phyloP scores from a whole-genome alignment of 768 basidiomycete species.

The Russula virescens region DNA sequence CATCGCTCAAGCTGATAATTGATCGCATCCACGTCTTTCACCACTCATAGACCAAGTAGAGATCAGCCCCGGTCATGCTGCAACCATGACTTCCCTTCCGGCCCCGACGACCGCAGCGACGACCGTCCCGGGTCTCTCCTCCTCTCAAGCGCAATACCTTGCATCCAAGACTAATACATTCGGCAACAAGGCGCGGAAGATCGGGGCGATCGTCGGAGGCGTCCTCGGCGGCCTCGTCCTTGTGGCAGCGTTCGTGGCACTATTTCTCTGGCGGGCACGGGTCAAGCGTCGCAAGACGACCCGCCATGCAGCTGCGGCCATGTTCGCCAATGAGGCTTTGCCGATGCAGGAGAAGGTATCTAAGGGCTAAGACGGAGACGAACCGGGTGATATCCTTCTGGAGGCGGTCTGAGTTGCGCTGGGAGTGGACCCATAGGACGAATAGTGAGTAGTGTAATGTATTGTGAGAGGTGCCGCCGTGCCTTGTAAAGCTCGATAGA shows the following conservation, averaged over 20 bases:
- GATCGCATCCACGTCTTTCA: too few relatives aligned
- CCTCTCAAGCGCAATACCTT: background rate
- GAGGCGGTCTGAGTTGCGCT: too few relatives aligned
- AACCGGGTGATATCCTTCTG: too few relatives aligned
- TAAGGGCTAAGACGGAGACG: background rate
- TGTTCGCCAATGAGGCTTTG: background rate
- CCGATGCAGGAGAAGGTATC: constrained; percentile 4
- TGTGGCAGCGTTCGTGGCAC: background rate
- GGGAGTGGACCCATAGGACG: too few relatives aligned
- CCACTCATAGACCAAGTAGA: background rate
- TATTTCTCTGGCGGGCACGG: constrained; percentile 9
- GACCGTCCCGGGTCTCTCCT: background rate
- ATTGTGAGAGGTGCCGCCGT: too few relatives aligned
- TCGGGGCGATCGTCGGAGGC: background rate
- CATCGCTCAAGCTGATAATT: too few relatives aligned
- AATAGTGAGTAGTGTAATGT: too few relatives aligned
- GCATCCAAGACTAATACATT: too few relatives aligned
- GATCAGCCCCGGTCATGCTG: background rate
- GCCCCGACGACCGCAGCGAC: background rate
- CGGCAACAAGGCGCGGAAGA: background rate
- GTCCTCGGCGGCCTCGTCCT: background rate
- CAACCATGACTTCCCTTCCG: background rate
- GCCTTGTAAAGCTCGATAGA: too few relatives aligned
- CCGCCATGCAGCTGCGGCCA: background rate
- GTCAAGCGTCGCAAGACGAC: constrained; percentile 11